A percentile compares a stretch with the other conserved stretches of the same genome.
Evolutionary conservation across 208 protist species (phyloP).

Genomic region (Trypanosoma rangeli): DNA sequence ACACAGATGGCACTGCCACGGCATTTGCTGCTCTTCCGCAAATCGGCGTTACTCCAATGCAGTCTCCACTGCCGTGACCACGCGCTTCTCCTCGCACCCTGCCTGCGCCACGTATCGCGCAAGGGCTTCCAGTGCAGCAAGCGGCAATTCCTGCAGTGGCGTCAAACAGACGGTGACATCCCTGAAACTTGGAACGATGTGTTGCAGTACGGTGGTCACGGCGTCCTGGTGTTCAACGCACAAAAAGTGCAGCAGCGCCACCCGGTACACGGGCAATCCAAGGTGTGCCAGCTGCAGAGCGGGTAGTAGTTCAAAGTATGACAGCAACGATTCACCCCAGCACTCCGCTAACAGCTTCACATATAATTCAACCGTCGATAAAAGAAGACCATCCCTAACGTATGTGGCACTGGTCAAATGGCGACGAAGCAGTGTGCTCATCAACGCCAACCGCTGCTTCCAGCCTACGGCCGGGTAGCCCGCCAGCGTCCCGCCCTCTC

Average conservation of each 20-base stretch:
- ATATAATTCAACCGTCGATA: conserved; percentile 25
- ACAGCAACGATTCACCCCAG: neutral
- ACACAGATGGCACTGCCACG: conserved; percentile 67
- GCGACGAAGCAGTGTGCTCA: conserved; percentile 11
- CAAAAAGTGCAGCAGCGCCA: conserved; percentile 28
- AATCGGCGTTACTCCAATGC: conserved; percentile 14
- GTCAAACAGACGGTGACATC: neutral
- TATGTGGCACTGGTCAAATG: conserved; percentile 6
- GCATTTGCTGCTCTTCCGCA: conserved; percentile 32
- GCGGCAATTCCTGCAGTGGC: conserved; percentile 29
- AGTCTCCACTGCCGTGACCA: conserved; percentile 3
- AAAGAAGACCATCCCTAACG: conserved; percentile 21
- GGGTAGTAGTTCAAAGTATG: conserved; percentile 8
- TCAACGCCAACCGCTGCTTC: conserved; percentile 4
- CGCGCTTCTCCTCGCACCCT: neutral
- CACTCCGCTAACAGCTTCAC: conserved; percentile 11
- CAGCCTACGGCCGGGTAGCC: neutral
- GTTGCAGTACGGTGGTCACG: conserved; percentile 8
- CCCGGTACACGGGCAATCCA: conserved; percentile 17
- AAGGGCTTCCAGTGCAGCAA: conserved; percentile 39
- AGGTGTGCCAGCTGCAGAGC: conserved; percentile 11
- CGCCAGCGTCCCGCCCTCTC: neutral
- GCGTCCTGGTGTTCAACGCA: conserved; percentile 8
- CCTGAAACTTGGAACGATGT: conserved; percentile 1
- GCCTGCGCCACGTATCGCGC: conserved; percentile 2